A percentile compares a stretch with the other conserved stretches of the same genome.
Evolutionary conservation across 371 early-diverging fungal genomes (phyloP).

Genomic region (Neoconidiobolus thromboides): DNA sequence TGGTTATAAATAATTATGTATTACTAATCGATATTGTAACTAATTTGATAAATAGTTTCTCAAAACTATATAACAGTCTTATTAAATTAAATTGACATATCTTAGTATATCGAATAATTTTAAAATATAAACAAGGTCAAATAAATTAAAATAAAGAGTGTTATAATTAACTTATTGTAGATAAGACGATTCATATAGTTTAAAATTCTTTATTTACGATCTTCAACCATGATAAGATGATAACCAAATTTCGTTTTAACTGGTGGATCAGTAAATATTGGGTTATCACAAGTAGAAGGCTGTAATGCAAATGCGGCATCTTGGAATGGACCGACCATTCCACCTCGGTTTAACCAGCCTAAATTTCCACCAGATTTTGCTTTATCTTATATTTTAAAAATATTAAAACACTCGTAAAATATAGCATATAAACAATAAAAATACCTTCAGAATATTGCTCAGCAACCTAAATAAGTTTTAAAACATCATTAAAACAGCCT

Average conservation of each 20-base stretch:
- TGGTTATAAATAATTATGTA: too few species aligned
- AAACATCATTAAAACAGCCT: not conserved
- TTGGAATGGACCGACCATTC: constrained; percentile 83
- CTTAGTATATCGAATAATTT: too few species aligned
- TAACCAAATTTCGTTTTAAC: constrained; percentile 13
- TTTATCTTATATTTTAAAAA: constrained; percentile 25
- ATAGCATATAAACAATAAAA: not conserved
- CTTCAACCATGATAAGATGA: constrained; percentile 16
- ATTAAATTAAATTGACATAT: too few species aligned
- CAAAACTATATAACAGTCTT: too few species aligned
- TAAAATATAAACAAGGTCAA: too few species aligned
- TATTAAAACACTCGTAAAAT: too few species aligned
- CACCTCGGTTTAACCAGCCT: constrained; percentile 74
- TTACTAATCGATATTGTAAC: too few species aligned
- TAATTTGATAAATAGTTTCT: too few species aligned
- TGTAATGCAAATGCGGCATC: constrained; percentile 71
- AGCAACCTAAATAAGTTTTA: constrained; percentile 38
- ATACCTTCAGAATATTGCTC: constrained; percentile 69
- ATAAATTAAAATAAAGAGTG: too few species aligned
- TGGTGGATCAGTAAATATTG: constrained; percentile 14
- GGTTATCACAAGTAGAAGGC: constrained; percentile 34
- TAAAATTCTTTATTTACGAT: constrained; percentile 7
- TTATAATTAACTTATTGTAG: too few species aligned
- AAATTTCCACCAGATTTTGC: constrained; percentile 46
- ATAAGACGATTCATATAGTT: too few species aligned